Percentiles rank a stretch among this genome's conserved stretches.
Evolutionary conservation across 2,329 filamentous ascomycete genomes (phyloP).

Genomic region (Xylariomycetidae sp.): DNA sequence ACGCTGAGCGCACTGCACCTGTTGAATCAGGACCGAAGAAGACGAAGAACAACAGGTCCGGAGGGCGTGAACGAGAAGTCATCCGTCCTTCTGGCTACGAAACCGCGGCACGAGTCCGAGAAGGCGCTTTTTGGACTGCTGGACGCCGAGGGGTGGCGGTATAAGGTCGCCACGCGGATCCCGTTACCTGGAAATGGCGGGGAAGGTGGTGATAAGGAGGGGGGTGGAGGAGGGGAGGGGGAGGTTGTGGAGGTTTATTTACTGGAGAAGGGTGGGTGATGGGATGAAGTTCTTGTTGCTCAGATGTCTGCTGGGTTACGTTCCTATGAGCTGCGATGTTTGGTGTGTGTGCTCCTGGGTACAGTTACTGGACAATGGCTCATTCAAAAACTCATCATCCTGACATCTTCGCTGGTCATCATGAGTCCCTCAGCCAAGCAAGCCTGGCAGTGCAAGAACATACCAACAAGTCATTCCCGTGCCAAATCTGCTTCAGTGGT

Average conservation of each 20-base stretch:
- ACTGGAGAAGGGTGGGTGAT: constrained; percentile 33
- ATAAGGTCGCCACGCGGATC: constrained; percentile 36
- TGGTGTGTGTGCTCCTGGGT: too few relatives aligned
- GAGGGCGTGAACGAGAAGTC: constrained; percentile 20
- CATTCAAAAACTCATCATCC: too few relatives aligned
- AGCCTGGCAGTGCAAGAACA: too few relatives aligned
- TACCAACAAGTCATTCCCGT: too few relatives aligned
- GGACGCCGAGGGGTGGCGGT: constrained; percentile 39
- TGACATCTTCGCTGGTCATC: too few relatives aligned
- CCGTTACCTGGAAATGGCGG: constrained; percentile 42
- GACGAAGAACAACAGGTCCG: constrained; percentile 1
- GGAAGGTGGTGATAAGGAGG: constrained; percentile 42
- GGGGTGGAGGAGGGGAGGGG: constrained; percentile 37
- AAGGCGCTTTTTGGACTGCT: constrained; percentile 44
- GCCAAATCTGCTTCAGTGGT: too few relatives aligned
- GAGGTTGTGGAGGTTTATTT: constrained; percentile 50
- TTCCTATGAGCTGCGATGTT: too few relatives aligned
- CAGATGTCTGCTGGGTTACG: too few relatives aligned
- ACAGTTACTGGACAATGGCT: too few relatives aligned
- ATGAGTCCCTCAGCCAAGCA: too few relatives aligned
- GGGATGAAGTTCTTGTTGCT: too few relatives aligned
- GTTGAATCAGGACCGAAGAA: constrained; percentile 20
- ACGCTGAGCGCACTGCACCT: constrained; percentile 47
- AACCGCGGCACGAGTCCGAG: constrained; percentile 52
- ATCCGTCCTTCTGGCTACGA: constrained; percentile 50